phyloP scores from a whole-genome alignment of 73 alveolate species.

The Paramecium sonneborni region DNA sequence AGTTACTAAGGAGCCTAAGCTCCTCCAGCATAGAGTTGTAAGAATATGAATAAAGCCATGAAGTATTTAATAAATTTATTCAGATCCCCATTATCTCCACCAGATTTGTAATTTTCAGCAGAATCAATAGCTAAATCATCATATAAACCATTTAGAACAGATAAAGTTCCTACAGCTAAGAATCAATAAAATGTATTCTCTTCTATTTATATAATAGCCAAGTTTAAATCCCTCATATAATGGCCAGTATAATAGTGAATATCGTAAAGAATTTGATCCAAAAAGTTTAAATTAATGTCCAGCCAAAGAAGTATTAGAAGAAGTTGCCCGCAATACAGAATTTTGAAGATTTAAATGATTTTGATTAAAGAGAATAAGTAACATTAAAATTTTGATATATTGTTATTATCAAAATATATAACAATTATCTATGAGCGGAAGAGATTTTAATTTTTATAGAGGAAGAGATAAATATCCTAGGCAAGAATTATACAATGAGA shows the following conservation, averaged over 20 bases:
- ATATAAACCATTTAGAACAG: background rate
- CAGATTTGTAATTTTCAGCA: constrained; percentile 7
- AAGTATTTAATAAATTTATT: background rate
- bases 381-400: background rate
- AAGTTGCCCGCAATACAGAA: background rate
- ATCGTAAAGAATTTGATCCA: constrained; percentile 5
- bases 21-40: constrained; percentile 6
- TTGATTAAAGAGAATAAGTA: background rate
- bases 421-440: background rate
- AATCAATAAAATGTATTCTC: background rate
- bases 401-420: background rate
- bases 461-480: background rate
- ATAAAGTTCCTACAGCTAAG: background rate
- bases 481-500: background rate
- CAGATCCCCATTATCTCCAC: constrained; percentile 45
- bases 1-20: background rate
- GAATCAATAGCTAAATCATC: constrained; percentile 39
- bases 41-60: background rate
- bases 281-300: background rate
- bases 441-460: background rate
- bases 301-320: background rate
- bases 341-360: background rate
- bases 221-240: constrained; percentile 9
- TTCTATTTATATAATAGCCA: background rate
- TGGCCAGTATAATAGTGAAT: constrained; percentile 32